Evolutionary conservation across 1,284 basidiomycete species (phyloP).

Genomic region (Ganoderma multipileum): DNA sequence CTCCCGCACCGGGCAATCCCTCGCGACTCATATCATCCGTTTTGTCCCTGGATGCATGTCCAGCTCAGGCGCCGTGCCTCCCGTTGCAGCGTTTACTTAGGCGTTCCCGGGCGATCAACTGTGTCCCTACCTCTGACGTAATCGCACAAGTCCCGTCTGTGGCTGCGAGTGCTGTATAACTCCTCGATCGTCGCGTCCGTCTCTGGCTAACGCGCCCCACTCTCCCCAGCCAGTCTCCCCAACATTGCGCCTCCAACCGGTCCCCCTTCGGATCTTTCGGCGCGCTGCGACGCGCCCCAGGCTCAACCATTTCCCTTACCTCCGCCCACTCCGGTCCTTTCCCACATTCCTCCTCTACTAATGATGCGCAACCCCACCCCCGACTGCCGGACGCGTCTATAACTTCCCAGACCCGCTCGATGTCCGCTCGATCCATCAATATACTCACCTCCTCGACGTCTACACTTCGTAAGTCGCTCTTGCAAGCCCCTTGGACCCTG

Average conservation of each 20-base stretch:
- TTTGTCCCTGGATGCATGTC: not conserved
- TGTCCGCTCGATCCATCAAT: not conserved
- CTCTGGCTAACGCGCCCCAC: constrained; percentile 9
- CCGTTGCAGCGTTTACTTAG: not conserved
- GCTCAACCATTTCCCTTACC: constrained; percentile 2
- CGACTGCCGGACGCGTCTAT: not conserved
- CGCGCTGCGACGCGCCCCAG: not conserved
- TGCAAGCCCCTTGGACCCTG: not conserved
- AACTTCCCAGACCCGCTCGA: not conserved
- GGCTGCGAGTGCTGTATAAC: constrained; percentile 3
- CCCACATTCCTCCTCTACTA: not conserved
- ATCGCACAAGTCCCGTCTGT: constrained; percentile 19
- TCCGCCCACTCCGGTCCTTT: constrained; percentile 4
- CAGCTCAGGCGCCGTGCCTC: not conserved
- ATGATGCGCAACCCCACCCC: not conserved
- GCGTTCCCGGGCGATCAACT: constrained; percentile 18
- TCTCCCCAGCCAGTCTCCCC: not conserved
- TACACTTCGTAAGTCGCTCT: not conserved
- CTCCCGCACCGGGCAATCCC: not conserved
- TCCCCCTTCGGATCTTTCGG: not conserved
- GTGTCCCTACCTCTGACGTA: constrained; percentile 26
- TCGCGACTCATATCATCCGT: not conserved
- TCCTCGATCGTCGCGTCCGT: constrained; percentile 26
- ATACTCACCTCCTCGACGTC: not conserved
- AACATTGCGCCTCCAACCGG: not conserved